A percentile compares a stretch with the other conserved stretches of the same genome.
Conservation (phyloP, 2,329 filamentous ascomycete genomes). For the Gnomoniopsis sp. region DNA sequence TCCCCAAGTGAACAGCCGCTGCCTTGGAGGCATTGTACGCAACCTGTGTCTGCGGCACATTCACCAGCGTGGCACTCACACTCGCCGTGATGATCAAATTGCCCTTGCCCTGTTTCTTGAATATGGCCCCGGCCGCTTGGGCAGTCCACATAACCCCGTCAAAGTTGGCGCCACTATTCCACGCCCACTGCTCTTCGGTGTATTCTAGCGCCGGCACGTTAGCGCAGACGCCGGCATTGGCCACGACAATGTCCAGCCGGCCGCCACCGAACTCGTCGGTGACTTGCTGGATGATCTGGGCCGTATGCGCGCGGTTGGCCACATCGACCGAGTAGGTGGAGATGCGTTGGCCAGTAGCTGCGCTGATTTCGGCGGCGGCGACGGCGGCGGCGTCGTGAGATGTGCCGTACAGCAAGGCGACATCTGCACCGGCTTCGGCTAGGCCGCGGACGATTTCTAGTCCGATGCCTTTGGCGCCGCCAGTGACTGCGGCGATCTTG, state of each 20-base stretch:
- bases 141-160: slow-evolving; percentile 27
- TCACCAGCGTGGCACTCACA: slow-evolving; percentile 22
- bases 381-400: slow-evolving; percentile 1
- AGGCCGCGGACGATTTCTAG: slow-evolving; percentile 13
- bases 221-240: slow-evolving; percentile 28
- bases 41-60: slow-evolving; percentile 12
- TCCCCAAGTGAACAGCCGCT: slow-evolving; percentile 9
- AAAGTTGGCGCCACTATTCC: slow-evolving; percentile 26
- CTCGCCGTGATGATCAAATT: slow-evolving; percentile 27
- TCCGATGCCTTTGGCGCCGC: slow-evolving; percentile 38
- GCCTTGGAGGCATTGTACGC: slow-evolving; percentile 14
- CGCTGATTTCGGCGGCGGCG: background rate
- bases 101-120: slow-evolving; percentile 24
- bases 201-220: slow-evolving; percentile 24
- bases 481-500: slow-evolving; percentile 42
- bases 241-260: slow-evolving; percentile 26
- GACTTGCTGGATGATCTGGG: slow-evolving; percentile 18
- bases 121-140: slow-evolving; percentile 23
- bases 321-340: slow-evolving; percentile 1
- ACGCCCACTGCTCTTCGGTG: slow-evolving; percentile 24
- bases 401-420: slow-evolving; percentile 7
- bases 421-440: slow-evolving; percentile 13
- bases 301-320: background rate
- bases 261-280: slow-evolving; percentile 20
- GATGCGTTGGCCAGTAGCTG: slow-evolving; percentile 5